Base-by-base conservation (phyloP, 2,329 filamentous ascomycete genomes). In the Phialemoniopsis sp. region DNA sequence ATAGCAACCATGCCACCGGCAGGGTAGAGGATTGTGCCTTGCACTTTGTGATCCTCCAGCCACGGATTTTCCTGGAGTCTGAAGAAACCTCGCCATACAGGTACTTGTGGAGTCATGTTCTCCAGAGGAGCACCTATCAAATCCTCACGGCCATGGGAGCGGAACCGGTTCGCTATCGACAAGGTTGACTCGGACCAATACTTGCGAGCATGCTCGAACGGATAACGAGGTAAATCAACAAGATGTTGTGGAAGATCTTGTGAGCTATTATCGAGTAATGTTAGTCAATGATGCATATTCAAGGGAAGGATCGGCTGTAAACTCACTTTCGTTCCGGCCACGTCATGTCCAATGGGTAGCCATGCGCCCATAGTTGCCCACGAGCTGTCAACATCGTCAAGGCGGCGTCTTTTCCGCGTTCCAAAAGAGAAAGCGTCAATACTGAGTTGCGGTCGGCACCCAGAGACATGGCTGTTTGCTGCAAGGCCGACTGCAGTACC, bases 41-140 rank as follows among this genome's bases (percentile, higher is more conserved):
- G 53, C 19, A 73, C 58, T 37, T 63, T 52, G 38, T 76, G 70
- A 40, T 75, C 66, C 1, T 53, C 51, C 5, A 74, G 45, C 73
- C 73, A 76, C 0, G 67, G 65, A 2, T 57, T 53, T 4, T 66
- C 59, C 9, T 63, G 53, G 0, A 66, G 38, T 1, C 59, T 57
- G 9, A 73, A 54, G 14, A 69, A 53, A 35, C 70, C 68, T 13
- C 70, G 58, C 73, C 73, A 76, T 8, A 48, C 41, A 3, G 58
- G 57, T 3, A 54, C 47, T 9, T 55, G 37, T 2, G 56, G 52
- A 8, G 37, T 44, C 4, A 58, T 59, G 13, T 37, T 42, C 13
- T 47, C 44, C 3, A 47, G 29, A 0, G 46, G 50, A 1, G 47
- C 43, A 2, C 50, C 50, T 3, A 66, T 51, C 4, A 54, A 50